A percentile compares a stretch with the other conserved stretches of the same genome.
phyloP scores from a whole-genome alignment of 2,329 filamentous ascomycete species.

The Arthrobotrys iridis region DNA sequence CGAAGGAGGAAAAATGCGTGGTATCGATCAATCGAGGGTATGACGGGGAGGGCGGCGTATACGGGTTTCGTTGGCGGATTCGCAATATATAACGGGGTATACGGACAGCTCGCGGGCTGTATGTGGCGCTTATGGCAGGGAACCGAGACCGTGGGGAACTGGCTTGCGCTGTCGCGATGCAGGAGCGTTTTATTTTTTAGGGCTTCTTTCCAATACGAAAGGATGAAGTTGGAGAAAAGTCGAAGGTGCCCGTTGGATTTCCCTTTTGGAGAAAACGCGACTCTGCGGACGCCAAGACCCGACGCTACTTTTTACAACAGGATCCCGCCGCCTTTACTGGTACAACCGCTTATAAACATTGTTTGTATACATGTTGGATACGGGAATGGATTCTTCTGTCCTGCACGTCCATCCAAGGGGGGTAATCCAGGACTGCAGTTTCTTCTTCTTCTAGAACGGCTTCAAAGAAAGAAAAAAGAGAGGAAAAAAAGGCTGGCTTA shows the following conservation, averaged over 20 bases:
- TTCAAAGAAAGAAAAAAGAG: neutral
- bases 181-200: neutral
- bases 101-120: too few relatives aligned
- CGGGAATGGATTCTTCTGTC: constrained; percentile 9
- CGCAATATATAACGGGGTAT: too few relatives aligned
- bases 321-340: neutral
- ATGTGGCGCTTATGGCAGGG: too few relatives aligned
- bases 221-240: constrained; percentile 1
- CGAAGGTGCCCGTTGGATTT: constrained; percentile 5
- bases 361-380: neutral
- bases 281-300: neutral
- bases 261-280: constrained; percentile 15
- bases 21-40: too few relatives aligned
- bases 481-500: constrained; percentile 9
- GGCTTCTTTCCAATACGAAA: too few relatives aligned
- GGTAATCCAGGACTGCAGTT: constrained; percentile 6
- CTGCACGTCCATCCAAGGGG: neutral
- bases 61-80: too few relatives aligned
- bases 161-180: neutral
- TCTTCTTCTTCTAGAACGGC: constrained; percentile 8
- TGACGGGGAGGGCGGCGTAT: neutral
- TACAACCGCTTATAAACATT: neutral
- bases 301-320: constrained; percentile 8
- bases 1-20: too few relatives aligned
- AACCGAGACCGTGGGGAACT: neutral